Conservation (phyloP, 2,329 filamentous ascomycete genomes). For the Teratosphaeria gauchensis region DNA sequence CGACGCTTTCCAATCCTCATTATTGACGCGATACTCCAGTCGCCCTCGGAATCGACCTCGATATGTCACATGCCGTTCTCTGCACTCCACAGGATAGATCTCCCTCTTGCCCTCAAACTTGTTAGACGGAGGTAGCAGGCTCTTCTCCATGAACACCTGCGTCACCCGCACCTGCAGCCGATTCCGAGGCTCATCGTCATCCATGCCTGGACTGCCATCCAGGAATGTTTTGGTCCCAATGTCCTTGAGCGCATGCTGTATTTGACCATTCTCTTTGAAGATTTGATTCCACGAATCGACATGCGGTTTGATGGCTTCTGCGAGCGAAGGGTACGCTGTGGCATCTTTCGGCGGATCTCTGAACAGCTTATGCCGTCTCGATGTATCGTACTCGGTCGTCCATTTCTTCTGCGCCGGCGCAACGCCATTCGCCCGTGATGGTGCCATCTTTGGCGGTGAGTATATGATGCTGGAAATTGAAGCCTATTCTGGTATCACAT, state of each 20-base stretch:
- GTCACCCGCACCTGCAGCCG: conserved; percentile 68
- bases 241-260: conserved; percentile 71
- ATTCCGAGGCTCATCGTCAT: conserved; percentile 52
- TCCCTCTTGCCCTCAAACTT: conserved; percentile 77
- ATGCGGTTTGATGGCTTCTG: conserved; percentile 79
- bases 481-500: not conserved
- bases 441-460: conserved; percentile 19
- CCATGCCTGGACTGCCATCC: conserved; percentile 56
- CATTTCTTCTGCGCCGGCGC: conserved; percentile 59
- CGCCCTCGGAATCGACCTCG: conserved; percentile 74
- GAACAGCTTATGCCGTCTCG: conserved; percentile 82
- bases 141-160: conserved; percentile 73
- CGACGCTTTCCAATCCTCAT: conserved; percentile 73
- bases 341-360: conserved; percentile 77
- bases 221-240: conserved; percentile 84
- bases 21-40: conserved; percentile 78
- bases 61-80: conserved; percentile 88
- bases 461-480: not conserved
- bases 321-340: conserved; percentile 77
- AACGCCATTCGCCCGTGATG: conserved; percentile 12
- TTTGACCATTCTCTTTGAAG: conserved; percentile 61
- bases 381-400: conserved; percentile 77
- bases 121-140: conserved; percentile 68
- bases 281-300: conserved; percentile 92
- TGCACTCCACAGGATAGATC: conserved; percentile 83